A percentile compares a stretch with the other conserved stretches of the same genome.
phyloP scores from a whole-genome alignment of 768 basidiomycete genomes.

The Suillus spraguei region DNA sequence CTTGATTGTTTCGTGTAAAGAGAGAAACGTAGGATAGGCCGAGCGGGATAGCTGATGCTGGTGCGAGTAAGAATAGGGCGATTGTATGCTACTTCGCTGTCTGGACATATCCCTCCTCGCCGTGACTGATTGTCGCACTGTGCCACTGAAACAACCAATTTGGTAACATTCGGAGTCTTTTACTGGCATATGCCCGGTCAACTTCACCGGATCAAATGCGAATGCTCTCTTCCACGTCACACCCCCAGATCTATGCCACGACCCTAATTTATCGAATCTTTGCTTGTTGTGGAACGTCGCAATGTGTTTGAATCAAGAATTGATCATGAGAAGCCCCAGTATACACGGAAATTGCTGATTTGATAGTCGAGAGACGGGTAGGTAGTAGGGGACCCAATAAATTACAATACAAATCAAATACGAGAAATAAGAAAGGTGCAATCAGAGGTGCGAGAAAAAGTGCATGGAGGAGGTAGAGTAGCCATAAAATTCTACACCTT shows the following conservation, averaged over 20 bases:
- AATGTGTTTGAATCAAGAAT: background rate
- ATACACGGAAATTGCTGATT: background rate
- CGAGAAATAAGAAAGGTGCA: conserved; percentile 11
- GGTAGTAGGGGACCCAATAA: conserved; percentile 9
- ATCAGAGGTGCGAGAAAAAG: conserved; percentile 3
- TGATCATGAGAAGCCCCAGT: background rate
- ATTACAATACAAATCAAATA: conserved; percentile 15
- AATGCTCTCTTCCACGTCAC: background rate
- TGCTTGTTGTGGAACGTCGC: background rate
- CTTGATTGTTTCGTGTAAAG: conserved; percentile 57
- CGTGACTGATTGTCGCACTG: background rate
- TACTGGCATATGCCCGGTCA: background rate
- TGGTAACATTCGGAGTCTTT: conserved; percentile 4
- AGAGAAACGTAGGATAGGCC: conserved; percentile 70
- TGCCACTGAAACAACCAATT: conserved; percentile 1
- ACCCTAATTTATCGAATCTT: too few relatives aligned
- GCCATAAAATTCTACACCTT: conserved; percentile 3
- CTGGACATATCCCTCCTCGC: conserved; percentile 25
- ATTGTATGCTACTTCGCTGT: conserved; percentile 23
- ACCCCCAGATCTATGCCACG: background rate
- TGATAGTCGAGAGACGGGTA: background rate
- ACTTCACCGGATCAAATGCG: background rate
- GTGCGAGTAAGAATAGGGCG: conserved; percentile 25
- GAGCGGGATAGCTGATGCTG: conserved; percentile 44
- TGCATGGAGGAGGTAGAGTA: conserved; percentile 9